Base-by-base conservation (phyloP, 1,284 basidiomycete species). In the Malassezia japonica region DNA sequence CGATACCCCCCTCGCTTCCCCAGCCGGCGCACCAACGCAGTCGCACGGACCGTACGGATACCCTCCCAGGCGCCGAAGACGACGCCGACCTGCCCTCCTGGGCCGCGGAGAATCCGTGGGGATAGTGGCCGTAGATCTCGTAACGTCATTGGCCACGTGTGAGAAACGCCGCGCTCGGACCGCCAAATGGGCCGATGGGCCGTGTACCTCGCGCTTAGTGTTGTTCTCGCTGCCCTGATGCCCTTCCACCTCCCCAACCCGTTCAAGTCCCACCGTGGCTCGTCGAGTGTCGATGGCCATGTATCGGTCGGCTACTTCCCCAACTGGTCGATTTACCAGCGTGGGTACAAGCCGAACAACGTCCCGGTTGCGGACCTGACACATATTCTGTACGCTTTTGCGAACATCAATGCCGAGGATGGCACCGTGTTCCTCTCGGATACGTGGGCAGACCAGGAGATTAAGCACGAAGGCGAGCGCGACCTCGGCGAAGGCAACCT, bases 311-410 rank as follows among this genome's bases (percentile, higher is more conserved):
- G 45, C 32, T 53, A 53, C 61, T 74, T 72, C 49, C 45, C 63
- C 40, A 73, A 64, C 59, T 85, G 90, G 90, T 89, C 87, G n/a
- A 94, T 94, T 46, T 95, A 94, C 72, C 89, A 81, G 33, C 81
- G 88, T 61, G 89, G 90, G 75, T 92, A 83, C 76, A 54, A 59
- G 80, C 82, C 83, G 8, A 15, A 49, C 36, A 47, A 79, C 67
- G 78, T 95, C 50, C 90, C 89, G 46, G 75, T 72, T 49, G 75
- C 71, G 53, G 80, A 77, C 72, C 79, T 81, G 74, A 95, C 79
- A 56, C 87, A 90, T 66, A 81, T 94, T 64, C 76, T 90, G 20
- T 92, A 92, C 67, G 62, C 91, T 0, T 94, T 94, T 65, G 88
- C 85, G 42, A 87, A 91, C 72, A 79, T 85, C 45, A 79, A 82